These are phyloP conservation scores for Jaapia argillacea DNA, from an alignment of 768 basidiomycete species.

Conservation along the genomic window DNA sequence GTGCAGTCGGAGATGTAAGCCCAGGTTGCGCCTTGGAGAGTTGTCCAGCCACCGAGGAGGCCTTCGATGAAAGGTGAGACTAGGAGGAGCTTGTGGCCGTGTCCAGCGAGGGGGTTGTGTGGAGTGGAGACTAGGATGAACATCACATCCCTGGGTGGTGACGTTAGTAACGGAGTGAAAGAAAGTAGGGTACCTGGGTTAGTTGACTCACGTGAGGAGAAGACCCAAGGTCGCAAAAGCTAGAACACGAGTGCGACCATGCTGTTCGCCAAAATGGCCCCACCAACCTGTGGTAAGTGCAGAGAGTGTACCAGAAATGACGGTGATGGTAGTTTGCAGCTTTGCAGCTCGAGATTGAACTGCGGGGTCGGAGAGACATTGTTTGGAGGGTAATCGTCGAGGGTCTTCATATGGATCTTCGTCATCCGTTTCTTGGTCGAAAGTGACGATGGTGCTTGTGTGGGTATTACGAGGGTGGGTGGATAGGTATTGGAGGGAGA, in stretches of 20 bases:
- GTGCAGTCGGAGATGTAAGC: constrained; percentile 73
- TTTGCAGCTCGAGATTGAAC: constrained; percentile 63
- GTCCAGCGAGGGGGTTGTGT: constrained; percentile 43
- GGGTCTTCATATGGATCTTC: constrained; percentile 28
- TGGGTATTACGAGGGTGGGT: background rate
- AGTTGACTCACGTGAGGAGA: constrained; percentile 55
- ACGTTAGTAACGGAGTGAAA: constrained; percentile 1
- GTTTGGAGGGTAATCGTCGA: constrained; percentile 23
- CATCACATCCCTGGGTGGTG: constrained; percentile 51
- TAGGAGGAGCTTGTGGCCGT: constrained; percentile 68
- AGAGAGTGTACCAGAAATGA: constrained; percentile 68
- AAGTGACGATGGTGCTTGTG: background rate
- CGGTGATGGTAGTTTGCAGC: constrained; percentile 70
- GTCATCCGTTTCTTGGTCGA: constrained; percentile 9
- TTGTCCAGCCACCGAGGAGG: constrained; percentile 71
- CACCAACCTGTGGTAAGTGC: constrained; percentile 82
- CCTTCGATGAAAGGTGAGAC: constrained; percentile 77
- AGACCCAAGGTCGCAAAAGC: constrained; percentile 58
- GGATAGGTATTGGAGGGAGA: constrained; percentile 8
- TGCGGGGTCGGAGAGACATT: constrained; percentile 36
- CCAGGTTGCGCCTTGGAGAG: constrained; percentile 48
- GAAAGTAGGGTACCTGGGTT: constrained; percentile 12
- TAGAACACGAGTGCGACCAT: constrained; percentile 71
- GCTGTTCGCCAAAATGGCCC: constrained; percentile 68
- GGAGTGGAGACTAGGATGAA: constrained; percentile 73